phyloP scores from a whole-genome alignment of 768 basidiomycete species.

The Piloderma croceum region DNA sequence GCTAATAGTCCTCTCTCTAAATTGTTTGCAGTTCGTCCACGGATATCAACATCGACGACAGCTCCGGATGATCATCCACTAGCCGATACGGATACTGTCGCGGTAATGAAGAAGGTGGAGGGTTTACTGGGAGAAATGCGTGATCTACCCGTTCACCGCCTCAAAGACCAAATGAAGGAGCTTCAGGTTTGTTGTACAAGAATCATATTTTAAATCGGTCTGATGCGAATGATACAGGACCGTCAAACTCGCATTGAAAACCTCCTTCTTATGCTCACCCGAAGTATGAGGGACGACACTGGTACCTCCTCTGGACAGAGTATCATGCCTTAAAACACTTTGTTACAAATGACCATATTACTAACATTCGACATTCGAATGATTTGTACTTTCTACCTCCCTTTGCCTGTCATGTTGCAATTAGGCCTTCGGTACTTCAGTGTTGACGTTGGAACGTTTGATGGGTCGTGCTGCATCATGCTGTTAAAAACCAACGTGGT shows the following conservation, averaged over 20 bases:
- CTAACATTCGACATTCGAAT: too few relatives aligned
- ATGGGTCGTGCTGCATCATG: too few relatives aligned
- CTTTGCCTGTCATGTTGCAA: too few relatives aligned
- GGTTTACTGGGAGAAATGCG: constrained; percentile 56
- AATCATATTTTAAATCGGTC: background rate
- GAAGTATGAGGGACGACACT: constrained; percentile 49
- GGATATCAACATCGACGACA: constrained; percentile 11
- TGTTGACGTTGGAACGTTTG: too few relatives aligned
- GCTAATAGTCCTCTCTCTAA: constrained; percentile 44
- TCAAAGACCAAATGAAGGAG: constrained; percentile 81
- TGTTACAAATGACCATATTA: too few relatives aligned
- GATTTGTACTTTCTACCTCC: too few relatives aligned
- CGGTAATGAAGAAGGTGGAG: constrained; percentile 52
- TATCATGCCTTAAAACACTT: too few relatives aligned
- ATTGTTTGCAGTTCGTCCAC: constrained; percentile 33
- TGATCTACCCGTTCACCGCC: constrained; percentile 54
- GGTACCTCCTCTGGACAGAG: too few relatives aligned
- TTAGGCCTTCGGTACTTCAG: too few relatives aligned
- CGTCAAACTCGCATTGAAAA: constrained; percentile 77
- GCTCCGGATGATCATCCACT: constrained; percentile 12
- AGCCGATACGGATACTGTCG: constrained; percentile 28
- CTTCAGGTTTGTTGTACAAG: constrained; percentile 48
- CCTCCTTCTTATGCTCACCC: constrained; percentile 61
- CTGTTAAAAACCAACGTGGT: too few relatives aligned
- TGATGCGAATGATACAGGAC: constrained; percentile 35